phyloP scores from a whole-genome alignment of 1,284 basidiomycete species.

The Tilletia horrida region DNA sequence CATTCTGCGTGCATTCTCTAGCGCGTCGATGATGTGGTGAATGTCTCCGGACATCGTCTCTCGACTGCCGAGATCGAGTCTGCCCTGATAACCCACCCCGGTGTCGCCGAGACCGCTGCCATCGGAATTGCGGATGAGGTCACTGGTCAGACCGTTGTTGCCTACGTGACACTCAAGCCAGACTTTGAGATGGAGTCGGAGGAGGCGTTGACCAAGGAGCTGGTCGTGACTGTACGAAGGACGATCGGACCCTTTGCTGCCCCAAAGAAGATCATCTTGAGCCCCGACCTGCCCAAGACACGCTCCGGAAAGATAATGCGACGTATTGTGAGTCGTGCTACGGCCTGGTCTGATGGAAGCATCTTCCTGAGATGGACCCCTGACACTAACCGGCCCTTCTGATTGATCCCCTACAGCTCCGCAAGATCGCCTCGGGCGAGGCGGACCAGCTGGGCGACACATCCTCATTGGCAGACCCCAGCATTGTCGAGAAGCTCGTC shows the following conservation, averaged over 20 bases:
- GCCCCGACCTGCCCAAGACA: conserved; percentile 85
- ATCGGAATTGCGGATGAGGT: conserved; percentile 53
- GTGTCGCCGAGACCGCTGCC: conserved; percentile 86
- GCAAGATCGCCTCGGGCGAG: conserved; percentile 88
- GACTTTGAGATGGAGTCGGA: conserved; percentile 81
- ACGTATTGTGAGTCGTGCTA: conserved; percentile 11
- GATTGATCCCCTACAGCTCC: conserved; percentile 74
- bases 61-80: conserved; percentile 98
- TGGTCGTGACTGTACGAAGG: conserved; percentile 89
- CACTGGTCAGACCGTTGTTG: conserved; percentile 53
- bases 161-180: conserved; percentile 62
- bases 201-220: conserved; percentile 73
- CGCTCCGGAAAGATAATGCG: conserved; percentile 74
- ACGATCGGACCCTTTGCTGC: conserved; percentile 70
- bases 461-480: conserved; percentile 73
- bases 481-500: conserved; percentile 31
- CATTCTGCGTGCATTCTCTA: not conserved
- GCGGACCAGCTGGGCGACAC: conserved; percentile 81
- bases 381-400: conserved; percentile 57
- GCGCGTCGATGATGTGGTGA: conserved; percentile 76
- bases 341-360: not conserved
- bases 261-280: conserved; percentile 82
- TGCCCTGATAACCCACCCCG: conserved; percentile 85
- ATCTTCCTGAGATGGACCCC: not conserved
- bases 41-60: conserved; percentile 83